A percentile compares a stretch with the other conserved stretches of the same genome.
Evolutionary conservation across 1,284 basidiomycete species (phyloP).

Genomic region (Irpex lacteus): DNA sequence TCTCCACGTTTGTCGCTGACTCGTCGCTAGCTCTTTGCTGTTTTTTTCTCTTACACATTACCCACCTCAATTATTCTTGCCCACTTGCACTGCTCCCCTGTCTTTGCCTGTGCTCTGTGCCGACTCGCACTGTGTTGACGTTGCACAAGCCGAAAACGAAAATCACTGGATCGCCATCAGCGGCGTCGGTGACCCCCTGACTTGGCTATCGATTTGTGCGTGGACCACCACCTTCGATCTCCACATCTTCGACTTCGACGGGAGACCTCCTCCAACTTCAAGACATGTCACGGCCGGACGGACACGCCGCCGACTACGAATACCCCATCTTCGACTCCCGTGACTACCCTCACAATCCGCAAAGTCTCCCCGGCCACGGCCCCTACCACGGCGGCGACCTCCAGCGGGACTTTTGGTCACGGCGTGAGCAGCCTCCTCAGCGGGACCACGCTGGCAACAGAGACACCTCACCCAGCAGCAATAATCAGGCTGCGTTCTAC

Average conservation of each 20-base stretch:
- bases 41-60: slow-evolving; percentile 22
- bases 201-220: slow-evolving; percentile 14
- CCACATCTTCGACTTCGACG: slow-evolving; percentile 10
- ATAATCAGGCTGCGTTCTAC: slow-evolving; percentile 7
- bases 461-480: background rate
- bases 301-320: slow-evolving; percentile 42
- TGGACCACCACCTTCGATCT: slow-evolving; percentile 24
- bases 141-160: slow-evolving; percentile 17
- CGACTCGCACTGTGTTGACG: slow-evolving; percentile 15
- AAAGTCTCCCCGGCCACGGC: slow-evolving; percentile 9
- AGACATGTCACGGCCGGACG: slow-evolving; percentile 38
- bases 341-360: slow-evolving; percentile 12
- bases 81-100: slow-evolving; percentile 16
- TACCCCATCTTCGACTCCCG: slow-evolving; percentile 29
- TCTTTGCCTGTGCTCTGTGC: slow-evolving; percentile 15
- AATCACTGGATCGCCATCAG: slow-evolving; percentile 16
- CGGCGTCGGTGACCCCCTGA: slow-evolving; percentile 16
- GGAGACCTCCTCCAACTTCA: slow-evolving; percentile 11
- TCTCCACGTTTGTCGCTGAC: slow-evolving; percentile 35
- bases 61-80: background rate
- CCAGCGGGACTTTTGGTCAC: slow-evolving; percentile 13
- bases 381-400: slow-evolving; percentile 17
- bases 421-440: slow-evolving; percentile 4
- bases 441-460: background rate
- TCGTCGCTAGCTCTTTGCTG: slow-evolving; percentile 31